phyloP scores from a whole-genome alignment of 2,329 filamentous ascomycete genomes.

The Leptographium procerum region DNA sequence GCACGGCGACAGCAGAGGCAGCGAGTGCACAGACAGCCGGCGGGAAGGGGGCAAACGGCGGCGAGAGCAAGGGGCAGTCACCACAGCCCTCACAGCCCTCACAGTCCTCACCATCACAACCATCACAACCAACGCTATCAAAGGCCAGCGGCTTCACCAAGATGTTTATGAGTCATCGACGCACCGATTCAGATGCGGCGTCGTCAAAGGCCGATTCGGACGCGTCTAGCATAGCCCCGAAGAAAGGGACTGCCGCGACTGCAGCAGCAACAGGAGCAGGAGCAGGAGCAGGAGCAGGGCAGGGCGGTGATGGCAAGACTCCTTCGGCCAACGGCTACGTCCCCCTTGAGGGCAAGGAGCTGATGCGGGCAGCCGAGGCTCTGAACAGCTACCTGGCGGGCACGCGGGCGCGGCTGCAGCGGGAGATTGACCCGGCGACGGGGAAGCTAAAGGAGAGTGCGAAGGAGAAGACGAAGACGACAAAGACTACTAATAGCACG shows the following conservation, averaged over 20 bases:
- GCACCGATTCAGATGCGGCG: slow-evolving; percentile 37
- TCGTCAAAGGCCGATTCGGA: slow-evolving; percentile 43
- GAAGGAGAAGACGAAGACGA: slow-evolving; percentile 15
- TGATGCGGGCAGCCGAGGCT: slow-evolving; percentile 70
- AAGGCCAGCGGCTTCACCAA: slow-evolving; percentile 37
- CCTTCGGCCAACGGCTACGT: slow-evolving; percentile 2
- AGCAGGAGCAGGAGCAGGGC: slow-evolving; percentile 19
- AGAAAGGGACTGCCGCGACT: slow-evolving; percentile 31
- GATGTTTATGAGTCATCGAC: slow-evolving; percentile 39
- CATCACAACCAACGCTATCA: not conserved
- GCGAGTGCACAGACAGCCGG: not conserved
- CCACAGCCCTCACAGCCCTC: not conserved
- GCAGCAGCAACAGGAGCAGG: slow-evolving; percentile 14
- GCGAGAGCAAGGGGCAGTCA: not conserved
- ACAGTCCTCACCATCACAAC: not conserved
- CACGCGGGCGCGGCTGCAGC: slow-evolving; percentile 56
- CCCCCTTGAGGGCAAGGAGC: slow-evolving; percentile 64
- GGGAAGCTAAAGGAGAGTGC: slow-evolving; percentile 45
- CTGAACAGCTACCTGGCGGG: slow-evolving; percentile 83
- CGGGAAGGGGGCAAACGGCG: not conserved
- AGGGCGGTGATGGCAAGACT: not conserved
- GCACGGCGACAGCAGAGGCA: not conserved
- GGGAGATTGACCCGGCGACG: slow-evolving; percentile 49
- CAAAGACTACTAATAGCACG: no score
- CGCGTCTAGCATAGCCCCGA: slow-evolving; percentile 33